phyloP scores from a whole-genome alignment of 2,329 filamentous ascomycete genomes.

The Pyricularia pennisetigena region DNA sequence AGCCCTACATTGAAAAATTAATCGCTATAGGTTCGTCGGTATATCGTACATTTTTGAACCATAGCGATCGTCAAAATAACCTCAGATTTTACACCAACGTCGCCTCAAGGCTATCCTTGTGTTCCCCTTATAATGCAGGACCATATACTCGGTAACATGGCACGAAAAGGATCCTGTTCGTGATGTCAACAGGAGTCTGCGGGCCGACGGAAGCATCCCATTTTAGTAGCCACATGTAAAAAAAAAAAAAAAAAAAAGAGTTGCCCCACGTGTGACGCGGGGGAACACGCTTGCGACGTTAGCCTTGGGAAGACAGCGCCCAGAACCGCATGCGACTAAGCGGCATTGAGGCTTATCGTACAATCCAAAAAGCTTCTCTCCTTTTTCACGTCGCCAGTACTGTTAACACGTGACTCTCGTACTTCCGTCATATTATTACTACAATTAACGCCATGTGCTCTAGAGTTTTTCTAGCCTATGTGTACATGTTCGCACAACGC shows the following conservation, averaged over 20 bases:
- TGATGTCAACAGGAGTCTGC: background rate
- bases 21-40: too few species aligned
- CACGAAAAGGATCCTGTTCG: background rate
- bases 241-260: too few species aligned
- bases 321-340: background rate
- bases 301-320: background rate
- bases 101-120: background rate
- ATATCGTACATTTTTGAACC: background rate
- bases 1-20: too few species aligned
- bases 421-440: background rate
- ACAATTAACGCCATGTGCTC: background rate
- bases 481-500: background rate
- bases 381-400: background rate
- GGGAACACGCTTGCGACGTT: background rate
- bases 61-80: background rate
- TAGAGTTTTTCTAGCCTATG: background rate
- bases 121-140: background rate
- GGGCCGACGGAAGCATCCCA: background rate
- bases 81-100: background rate
- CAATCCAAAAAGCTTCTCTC: background rate
- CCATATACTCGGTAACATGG: background rate
- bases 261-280: background rate
- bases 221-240: background rate
- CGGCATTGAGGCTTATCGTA: background rate
- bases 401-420: background rate